Conservation (phyloP, 1,284 basidiomycete genomes). For the Marasmius oreades region DNA sequence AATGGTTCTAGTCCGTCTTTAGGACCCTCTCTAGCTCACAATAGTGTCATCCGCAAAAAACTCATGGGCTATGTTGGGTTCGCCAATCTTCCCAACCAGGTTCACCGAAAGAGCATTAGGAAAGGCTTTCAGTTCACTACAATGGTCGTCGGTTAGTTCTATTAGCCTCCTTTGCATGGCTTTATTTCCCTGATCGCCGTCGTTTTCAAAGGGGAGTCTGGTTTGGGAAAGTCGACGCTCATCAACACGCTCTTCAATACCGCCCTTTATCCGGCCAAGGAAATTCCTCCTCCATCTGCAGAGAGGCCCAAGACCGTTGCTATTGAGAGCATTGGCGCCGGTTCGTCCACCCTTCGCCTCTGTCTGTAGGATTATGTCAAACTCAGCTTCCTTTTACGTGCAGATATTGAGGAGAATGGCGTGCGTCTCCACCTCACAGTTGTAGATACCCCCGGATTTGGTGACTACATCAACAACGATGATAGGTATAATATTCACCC, state of each 20-base stretch:
- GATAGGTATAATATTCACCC: slow-evolving; percentile 63
- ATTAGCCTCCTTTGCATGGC: no score
- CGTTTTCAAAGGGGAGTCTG: slow-evolving; percentile 95
- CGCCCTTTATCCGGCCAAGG: slow-evolving; percentile 85
- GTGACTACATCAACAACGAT: slow-evolving; percentile 97
- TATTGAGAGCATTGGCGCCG: slow-evolving; percentile 95
- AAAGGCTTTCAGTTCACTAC: slow-evolving; percentile 96
- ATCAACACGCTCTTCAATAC: slow-evolving; percentile 98
- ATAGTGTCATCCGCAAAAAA: slow-evolving; percentile 83
- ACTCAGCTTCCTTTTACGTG: slow-evolving; percentile 28
- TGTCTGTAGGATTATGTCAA: slow-evolving; percentile 17
- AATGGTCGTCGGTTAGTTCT: slow-evolving; percentile 90
- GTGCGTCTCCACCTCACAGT: slow-evolving; percentile 94
- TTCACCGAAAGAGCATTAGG: slow-evolving; percentile 93
- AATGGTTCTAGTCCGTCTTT: slow-evolving; percentile 63
- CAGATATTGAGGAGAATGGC: slow-evolving; percentile 97
- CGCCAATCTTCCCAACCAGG: slow-evolving; percentile 95
- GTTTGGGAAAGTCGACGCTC: slow-evolving; percentile 95
- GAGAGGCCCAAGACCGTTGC: slow-evolving; percentile 91
- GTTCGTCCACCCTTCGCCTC: slow-evolving; percentile 44
- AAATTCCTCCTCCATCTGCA: slow-evolving; percentile 76
- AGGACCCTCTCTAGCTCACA: slow-evolving; percentile 34
- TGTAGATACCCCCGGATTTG: slow-evolving; percentile 95
- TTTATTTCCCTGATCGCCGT: no score
- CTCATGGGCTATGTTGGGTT: slow-evolving; percentile 83